Percentiles rank a stretch among this genome's conserved stretches.
Conservation (phyloP, 2,329 filamentous ascomycete genomes). For the Neofusicoccum umdonicola region DNA sequence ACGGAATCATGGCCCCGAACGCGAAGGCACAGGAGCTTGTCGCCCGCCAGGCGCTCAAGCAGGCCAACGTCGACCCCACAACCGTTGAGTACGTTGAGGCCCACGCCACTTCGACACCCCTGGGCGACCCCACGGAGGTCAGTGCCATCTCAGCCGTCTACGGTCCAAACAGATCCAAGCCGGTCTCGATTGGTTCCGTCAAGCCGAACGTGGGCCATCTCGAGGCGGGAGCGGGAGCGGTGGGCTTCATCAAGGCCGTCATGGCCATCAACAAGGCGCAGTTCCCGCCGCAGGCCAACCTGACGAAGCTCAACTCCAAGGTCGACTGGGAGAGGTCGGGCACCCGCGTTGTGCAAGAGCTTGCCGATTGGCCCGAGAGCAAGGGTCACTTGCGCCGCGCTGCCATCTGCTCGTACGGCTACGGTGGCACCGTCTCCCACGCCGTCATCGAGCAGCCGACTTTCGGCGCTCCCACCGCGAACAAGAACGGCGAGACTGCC, state of each 20-base stretch:
- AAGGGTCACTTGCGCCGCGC: slow-evolving; percentile 28
- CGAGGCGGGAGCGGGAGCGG: slow-evolving; percentile 28
- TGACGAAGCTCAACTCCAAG: slow-evolving; percentile 32
- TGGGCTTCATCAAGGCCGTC: slow-evolving; percentile 30
- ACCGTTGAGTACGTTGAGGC: slow-evolving; percentile 21
- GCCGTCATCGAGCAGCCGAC: slow-evolving; percentile 38
- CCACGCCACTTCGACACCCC: slow-evolving; percentile 24
- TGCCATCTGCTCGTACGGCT: slow-evolving; percentile 50
- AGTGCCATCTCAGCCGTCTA: slow-evolving; percentile 22
- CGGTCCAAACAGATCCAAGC: slow-evolving; percentile 38
- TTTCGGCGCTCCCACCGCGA: neutral
- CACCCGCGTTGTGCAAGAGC: slow-evolving; percentile 24
- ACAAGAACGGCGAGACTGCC: neutral
- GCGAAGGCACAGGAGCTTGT: slow-evolving; percentile 30
- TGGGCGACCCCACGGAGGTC: slow-evolving; percentile 25
- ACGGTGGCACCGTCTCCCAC: slow-evolving; percentile 45
- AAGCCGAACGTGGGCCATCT: slow-evolving; percentile 35
- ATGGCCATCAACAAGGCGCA: slow-evolving; percentile 29
- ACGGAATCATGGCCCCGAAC: slow-evolving; percentile 38
- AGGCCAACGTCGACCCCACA: slow-evolving; percentile 20
- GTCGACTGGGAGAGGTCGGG: slow-evolving; percentile 31
- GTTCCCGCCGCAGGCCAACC: slow-evolving; percentile 36
- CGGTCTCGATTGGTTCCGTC: slow-evolving; percentile 39
- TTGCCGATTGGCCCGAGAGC: slow-evolving; percentile 22
- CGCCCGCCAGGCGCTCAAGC: slow-evolving; percentile 23